phyloP scores from a whole-genome alignment of 768 basidiomycete species.

The Sporobolomyces pararoseus region DNA sequence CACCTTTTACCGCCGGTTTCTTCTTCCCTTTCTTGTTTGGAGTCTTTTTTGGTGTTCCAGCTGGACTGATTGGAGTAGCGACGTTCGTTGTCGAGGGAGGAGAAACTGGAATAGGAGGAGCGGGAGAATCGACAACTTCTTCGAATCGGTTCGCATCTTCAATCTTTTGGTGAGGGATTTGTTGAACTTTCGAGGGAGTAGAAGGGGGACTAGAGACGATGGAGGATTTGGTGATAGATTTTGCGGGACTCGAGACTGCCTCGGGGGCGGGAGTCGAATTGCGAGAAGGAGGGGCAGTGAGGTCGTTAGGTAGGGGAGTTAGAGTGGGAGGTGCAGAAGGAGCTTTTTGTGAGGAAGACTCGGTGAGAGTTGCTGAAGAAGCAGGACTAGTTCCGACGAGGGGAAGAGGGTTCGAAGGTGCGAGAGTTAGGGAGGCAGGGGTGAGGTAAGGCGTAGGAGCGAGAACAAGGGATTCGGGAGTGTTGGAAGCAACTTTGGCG shows the following conservation, averaged over 20 bases:
- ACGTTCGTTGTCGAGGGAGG: constrained; percentile 1
- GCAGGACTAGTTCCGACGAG: constrained; percentile 8
- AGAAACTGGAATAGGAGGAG: constrained; percentile 2
- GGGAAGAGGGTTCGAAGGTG: constrained; percentile 40
- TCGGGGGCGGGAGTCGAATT: background rate
- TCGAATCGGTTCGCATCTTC: constrained; percentile 9
- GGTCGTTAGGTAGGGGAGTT: background rate
- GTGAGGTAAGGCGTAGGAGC: constrained; percentile 37
- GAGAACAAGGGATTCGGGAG: constrained; percentile 26
- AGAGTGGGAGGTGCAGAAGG: background rate
- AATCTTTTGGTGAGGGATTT: background rate
- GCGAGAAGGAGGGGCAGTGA: background rate
- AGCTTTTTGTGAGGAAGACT: background rate
- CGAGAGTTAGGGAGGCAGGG: constrained; percentile 38
- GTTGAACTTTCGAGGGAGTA: background rate
- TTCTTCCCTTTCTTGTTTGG: constrained; percentile 34
- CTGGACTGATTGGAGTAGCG: background rate
- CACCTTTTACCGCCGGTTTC: constrained; percentile 34
- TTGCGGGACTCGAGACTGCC: background rate
- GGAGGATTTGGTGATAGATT: background rate
- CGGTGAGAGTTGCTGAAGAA: background rate
- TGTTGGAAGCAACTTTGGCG: constrained; percentile 8
- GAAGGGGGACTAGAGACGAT: background rate
- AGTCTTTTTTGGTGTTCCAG: constrained; percentile 24
- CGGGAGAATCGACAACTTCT: background rate